Base-by-base conservation (phyloP, 2,329 filamentous ascomycete species). In the Boeremia lycopersici region DNA sequence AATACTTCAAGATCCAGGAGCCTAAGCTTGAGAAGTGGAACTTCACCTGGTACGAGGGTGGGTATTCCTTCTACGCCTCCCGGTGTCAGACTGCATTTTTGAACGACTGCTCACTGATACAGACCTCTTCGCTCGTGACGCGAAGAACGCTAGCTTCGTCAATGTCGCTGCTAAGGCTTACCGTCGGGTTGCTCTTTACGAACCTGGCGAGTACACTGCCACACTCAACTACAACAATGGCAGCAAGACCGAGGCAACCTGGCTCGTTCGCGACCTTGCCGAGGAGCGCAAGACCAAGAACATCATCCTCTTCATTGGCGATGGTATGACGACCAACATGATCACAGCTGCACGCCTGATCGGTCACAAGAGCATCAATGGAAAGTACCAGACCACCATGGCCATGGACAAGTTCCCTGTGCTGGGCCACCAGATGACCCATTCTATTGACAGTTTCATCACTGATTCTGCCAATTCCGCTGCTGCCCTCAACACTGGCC, bases 401-500 rank as follows among this genome's bases (percentile, higher is more conserved):
- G 82, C 86, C 69, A 81, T 96, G 79, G 91, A 96, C 78, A 83
- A 91, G 69, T 95, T 95, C 76, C 90, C 91, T 2, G 84, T 93
- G n/a, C 72, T 93, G 10, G 91, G 91, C 17, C 91, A 96, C 74
- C 90, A 93, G 77, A 93, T 95, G 83, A 93, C 90, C 10, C 90
- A 93, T 76, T 93, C 89, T 1, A 85, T 95, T 69, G 90, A 93
- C 77, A 86, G 82, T 44, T 93, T 90, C 81, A 93, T 95, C 71
- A 95, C 90, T 33, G 90, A 95, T 74, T 91, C 88, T 57, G 91
- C 91, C 76, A 95, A 95, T 77, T 91, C 88, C 5, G 90, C 90
- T 4, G 90, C 88, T 38, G 89, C 90, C 13, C 80, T 95, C 15
- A 95, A 93, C 78, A 86, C 84, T 23, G 91, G 91, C 30, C 90